Evolutionary conservation across 2,329 filamentous ascomycete species (phyloP), one percentile per base, ranked within the genome.

Genomic region (Drechslerella coelobrocha): DNA sequence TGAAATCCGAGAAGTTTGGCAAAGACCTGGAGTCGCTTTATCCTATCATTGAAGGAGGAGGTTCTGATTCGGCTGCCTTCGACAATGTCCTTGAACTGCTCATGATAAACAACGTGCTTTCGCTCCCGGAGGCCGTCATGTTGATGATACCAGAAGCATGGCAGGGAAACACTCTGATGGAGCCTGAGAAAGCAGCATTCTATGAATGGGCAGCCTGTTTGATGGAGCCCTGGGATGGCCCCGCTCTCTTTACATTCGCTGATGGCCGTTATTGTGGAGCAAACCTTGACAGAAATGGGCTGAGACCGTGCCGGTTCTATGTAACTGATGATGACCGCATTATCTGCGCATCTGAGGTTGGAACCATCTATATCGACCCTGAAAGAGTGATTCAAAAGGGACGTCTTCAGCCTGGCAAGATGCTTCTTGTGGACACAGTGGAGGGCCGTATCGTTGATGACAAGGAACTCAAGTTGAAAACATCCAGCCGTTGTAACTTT

Each of bases 171-270:
- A 83, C 87, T 37, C 83, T 87, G 69, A 96, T 97, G 89, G 92
- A 97, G 76, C 91, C 92, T 62, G 90, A 91, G 77, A 97, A 97
- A 82, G 90, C 92, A 68, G 93, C 93, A 55, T 97, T 97, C 81
- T 97, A 97, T 81, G 92, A 97, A 80, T 97, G 93, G 92, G 93
- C 93, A 77, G 92, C 92, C 74, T 97, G 93, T 80, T 90, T 96
- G 83, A 97, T 97, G 93, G 93, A 97, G 82, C 92, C 93, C 14
- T 97, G 93, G 93, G 93, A 97, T 80, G 93, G 93, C 17, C 93
- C 93, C 31, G 93, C 93, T 61, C 86, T 97, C 29, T 97, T 97
- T 83, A 97, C 92, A 5, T 97, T 97, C 80, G 91, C 93, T 26
- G 93, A 97, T 79, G 93, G 93, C 72, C 88, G 93, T 73, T 97